A percentile compares a stretch with the other conserved stretches of the same genome.
Evolutionary conservation across 1,284 basidiomycete genomes (phyloP).

Genomic region (Pseudozyma pruni): DNA sequence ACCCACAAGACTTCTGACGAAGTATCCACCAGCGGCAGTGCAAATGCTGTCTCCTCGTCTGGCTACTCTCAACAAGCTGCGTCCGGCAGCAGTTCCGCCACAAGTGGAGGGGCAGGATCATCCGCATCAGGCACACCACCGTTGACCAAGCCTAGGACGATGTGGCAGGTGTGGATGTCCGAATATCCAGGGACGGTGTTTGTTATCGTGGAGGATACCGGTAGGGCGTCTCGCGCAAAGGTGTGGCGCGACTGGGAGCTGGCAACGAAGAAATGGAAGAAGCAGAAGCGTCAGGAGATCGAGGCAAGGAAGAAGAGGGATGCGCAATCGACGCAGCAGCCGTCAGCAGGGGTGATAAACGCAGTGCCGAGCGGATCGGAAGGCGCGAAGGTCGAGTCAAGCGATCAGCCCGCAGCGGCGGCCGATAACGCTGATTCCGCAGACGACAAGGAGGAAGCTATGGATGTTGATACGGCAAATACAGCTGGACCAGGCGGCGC

Average conservation of each 20-base stretch:
- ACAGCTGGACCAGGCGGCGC: neutral
- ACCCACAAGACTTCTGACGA: neutral
- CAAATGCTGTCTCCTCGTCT: constrained; percentile 4
- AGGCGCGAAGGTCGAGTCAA: neutral
- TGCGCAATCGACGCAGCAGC: neutral
- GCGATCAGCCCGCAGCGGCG: neutral
- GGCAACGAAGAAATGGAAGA: constrained; percentile 37
- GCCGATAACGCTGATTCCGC: neutral
- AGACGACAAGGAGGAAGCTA: constrained; percentile 10
- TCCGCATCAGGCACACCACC: constrained; percentile 33
- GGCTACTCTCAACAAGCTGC: neutral
- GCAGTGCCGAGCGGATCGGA: neutral
- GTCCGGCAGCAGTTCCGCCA: neutral
- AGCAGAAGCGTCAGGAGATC: constrained; percentile 27
- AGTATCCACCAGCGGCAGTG: neutral
- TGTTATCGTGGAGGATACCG: constrained; percentile 49
- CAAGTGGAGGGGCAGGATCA: constrained; percentile 14
- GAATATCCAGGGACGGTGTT: constrained; percentile 51
- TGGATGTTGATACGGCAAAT: constrained; percentile 27
- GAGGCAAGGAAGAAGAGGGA: constrained; percentile 12
- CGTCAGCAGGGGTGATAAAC: neutral
- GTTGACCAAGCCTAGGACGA: constrained; percentile 48
- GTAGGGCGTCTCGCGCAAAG: constrained; percentile 41
- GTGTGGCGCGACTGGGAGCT: constrained; percentile 47
- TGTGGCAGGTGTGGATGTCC: constrained; percentile 50